phyloP scores from a whole-genome alignment of 306 rosid genomes.

The Castanea sativa region DNA sequence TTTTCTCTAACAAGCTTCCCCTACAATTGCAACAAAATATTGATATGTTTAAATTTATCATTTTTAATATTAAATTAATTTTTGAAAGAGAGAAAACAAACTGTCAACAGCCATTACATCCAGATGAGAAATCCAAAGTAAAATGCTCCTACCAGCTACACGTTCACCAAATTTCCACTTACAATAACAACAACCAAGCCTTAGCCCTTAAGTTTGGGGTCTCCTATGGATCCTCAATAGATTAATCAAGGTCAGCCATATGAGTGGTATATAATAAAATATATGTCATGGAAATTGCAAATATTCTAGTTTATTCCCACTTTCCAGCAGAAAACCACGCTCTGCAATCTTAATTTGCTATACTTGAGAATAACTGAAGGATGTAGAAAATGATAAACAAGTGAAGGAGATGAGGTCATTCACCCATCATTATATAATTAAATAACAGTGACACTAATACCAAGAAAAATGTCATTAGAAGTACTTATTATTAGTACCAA shows the following conservation, averaged over 20 bases:
- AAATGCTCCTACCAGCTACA: background rate
- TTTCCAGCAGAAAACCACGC: background rate
- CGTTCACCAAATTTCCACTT: background rate
- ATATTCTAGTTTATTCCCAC: background rate
- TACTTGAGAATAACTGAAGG: background rate
- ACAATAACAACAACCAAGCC: too few species aligned
- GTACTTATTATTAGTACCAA: background rate
- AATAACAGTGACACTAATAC: background rate
- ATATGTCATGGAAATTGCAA: background rate
- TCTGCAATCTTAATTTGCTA: background rate
- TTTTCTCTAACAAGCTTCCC: slow-evolving; percentile 67
- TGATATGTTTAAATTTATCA: slow-evolving; percentile 4
- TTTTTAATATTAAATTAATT: slow-evolving; percentile 10
- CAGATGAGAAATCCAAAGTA: background rate
- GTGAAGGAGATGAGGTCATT: background rate
- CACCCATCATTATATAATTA: background rate
- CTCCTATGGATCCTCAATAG: too few species aligned
- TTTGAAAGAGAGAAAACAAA: background rate
- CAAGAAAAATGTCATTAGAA: background rate
- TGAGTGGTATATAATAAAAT: background rate
- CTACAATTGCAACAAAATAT: slow-evolving; percentile 45
- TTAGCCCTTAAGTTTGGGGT: too few species aligned
- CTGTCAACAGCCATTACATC: background rate
- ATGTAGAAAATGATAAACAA: background rate
- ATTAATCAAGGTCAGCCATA: too few species aligned